phyloP scores from a whole-genome alignment of 2,329 filamentous ascomycete species.

The Nigrospora oryzae region DNA sequence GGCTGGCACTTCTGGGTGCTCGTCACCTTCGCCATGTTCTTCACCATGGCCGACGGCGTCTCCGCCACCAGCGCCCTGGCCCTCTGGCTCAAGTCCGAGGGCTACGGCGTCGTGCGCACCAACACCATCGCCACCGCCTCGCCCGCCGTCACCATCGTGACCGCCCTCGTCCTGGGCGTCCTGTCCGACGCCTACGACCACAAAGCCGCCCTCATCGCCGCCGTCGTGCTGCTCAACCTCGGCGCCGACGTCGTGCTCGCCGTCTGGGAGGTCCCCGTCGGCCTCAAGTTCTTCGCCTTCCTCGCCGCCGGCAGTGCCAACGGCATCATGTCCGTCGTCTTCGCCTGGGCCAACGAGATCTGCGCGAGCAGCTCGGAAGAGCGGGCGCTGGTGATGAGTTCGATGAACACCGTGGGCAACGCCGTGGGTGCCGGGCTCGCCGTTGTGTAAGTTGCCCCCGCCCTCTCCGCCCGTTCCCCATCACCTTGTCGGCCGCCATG shows the following conservation, averaged over 20 bases:
- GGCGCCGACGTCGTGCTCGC: conserved; percentile 25
- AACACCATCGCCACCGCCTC: conserved; percentile 45
- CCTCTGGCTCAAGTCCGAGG: conserved; percentile 35
- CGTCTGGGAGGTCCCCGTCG: conserved; percentile 34
- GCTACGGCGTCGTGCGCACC: conserved; percentile 30
- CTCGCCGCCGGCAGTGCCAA: conserved; percentile 43
- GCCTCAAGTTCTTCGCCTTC: conserved; percentile 57
- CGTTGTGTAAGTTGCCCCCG: not conserved
- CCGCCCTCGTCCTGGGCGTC: conserved; percentile 49
- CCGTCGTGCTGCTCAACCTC: conserved; percentile 29
- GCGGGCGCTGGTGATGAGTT: conserved; percentile 53
- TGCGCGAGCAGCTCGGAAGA: conserved; percentile 50
- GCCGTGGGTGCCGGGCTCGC: conserved; percentile 31
- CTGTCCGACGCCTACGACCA: conserved; percentile 28
- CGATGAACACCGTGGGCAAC: conserved; percentile 63
- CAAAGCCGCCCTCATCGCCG: conserved; percentile 49
- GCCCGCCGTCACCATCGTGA: conserved; percentile 42
- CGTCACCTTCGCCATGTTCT: not conserved
- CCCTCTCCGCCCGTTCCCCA: too few species aligned
- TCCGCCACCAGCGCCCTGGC: conserved; percentile 30
- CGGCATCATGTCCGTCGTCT: conserved; percentile 35
- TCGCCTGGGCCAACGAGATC: conserved; percentile 41
- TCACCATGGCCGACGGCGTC: not conserved
- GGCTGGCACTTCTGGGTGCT: not conserved
- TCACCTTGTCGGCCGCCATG: too few species aligned